Percentiles rank a stretch among this genome's conserved stretches.
Conservation (phyloP, 257 asterid genomes). For the Galeopsis tetrahit region DNA sequence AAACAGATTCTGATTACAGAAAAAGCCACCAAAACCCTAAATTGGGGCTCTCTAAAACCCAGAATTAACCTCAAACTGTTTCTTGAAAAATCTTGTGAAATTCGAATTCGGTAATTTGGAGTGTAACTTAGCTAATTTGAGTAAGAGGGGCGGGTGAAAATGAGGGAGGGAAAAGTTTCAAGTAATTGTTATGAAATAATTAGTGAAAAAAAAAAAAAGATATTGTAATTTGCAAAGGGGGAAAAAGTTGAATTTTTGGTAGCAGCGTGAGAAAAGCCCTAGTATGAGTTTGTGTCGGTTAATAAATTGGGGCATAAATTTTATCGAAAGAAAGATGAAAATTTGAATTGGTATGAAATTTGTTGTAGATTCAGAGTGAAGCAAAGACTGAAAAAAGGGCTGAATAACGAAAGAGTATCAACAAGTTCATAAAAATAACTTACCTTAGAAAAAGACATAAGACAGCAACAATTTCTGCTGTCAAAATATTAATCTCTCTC, state of each 20-base stretch:
- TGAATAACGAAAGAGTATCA: slow-evolving; percentile 8
- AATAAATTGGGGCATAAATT: slow-evolving; percentile 30
- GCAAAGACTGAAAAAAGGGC: slow-evolving; percentile 10
- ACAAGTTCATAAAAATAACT: slow-evolving; percentile 3
- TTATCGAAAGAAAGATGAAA: slow-evolving; percentile 9
- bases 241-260: slow-evolving; percentile 16
- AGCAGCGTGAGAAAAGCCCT: slow-evolving; percentile 46
- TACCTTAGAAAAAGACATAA: background rate
- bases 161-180: background rate
- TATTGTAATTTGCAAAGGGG: slow-evolving; percentile 15
- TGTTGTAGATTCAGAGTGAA: slow-evolving; percentile 24
- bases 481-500: background rate
- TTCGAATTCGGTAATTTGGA: slow-evolving; percentile 37
- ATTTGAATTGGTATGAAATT: background rate
- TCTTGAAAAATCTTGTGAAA: slow-evolving; percentile 10
- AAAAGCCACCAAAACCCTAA: slow-evolving; percentile 39
- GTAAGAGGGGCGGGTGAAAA: background rate
- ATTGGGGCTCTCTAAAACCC: slow-evolving; percentile 31
- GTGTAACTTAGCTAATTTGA: slow-evolving; percentile 30
- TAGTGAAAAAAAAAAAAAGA: slow-evolving; percentile 25
- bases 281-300: slow-evolving; percentile 36
- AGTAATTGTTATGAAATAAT: slow-evolving; percentile 28
- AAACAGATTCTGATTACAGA: slow-evolving; percentile 1
- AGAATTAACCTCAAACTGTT: slow-evolving; percentile 28
- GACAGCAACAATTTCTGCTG: slow-evolving; percentile 11